Base-by-base conservation (phyloP, 495 filamentous ascomycete genomes). In the Penicillium daleae region DNA sequence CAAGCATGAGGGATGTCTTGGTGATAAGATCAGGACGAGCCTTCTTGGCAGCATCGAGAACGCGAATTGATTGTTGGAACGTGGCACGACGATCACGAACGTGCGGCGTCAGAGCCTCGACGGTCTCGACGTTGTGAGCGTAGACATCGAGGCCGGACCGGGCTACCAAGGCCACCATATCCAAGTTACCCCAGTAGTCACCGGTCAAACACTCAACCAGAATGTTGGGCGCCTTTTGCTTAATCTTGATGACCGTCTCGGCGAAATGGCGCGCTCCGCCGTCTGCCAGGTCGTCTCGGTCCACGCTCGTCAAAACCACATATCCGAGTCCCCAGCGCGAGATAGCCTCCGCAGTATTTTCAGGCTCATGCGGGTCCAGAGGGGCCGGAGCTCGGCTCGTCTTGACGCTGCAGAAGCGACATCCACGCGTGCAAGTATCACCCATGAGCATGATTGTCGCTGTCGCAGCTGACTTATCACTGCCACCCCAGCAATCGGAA, bases 381-480 rank as follows among this genome's bases (percentile, higher is more conserved):
- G 95, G 92, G 9, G 88, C 77, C 3, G 96, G 96, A 0, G 79
- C 74, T 42, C 90, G 87, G 24, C 76, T 85, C 0, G 95, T 99
- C 86, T 97, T 97, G 51, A 99, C 95, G 60, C 86, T 90, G 82
- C 95, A 99, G 83, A 99, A 99, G 44, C 96, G 87, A 76, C 95
- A 99, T 22, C 95, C 95, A 29, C 95, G 88, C 9, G 95, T 99
- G 78, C 95, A 99, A 7, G 95, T 97, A 71, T 99, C 95, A 64
- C 95, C 95, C 94, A 98, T 97, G 7, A 98, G 82, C 96, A 99
- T 98, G 78, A 99, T 98, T 9, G 95, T 99, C 0, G 96, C 95
- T 27, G 95, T 99, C 2, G 96, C 96, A 24, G 92, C 88, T 52
- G 87, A 85, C 78, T 97, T 97, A 75, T 90, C 86, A 67, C 78